These are phyloP conservation scores for Scolecobasidium constrictum DNA, from an alignment of 2,329 filamentous ascomycete species.

Conservation along the genomic window DNA sequence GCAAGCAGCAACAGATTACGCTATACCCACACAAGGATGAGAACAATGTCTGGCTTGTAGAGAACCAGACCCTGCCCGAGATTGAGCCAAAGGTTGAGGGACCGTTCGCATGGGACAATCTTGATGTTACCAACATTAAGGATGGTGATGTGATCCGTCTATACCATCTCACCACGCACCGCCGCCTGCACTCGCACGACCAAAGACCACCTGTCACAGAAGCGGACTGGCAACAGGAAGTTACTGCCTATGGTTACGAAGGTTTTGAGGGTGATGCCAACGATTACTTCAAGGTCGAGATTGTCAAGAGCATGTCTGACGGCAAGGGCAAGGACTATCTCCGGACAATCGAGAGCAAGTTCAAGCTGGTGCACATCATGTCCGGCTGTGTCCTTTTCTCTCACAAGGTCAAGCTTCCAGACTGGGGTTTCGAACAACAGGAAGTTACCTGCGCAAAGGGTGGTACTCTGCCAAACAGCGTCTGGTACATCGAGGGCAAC, in stretches of 20 bases:
- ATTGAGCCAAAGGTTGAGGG: constrained; percentile 70
- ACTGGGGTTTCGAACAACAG: constrained; percentile 97
- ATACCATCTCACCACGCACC: constrained; percentile 73
- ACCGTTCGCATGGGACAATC: constrained; percentile 70
- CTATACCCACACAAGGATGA: constrained; percentile 98
- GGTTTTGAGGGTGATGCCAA: constrained; percentile 96
- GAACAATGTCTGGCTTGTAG: constrained; percentile 88
- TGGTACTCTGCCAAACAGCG: constrained; percentile 85
- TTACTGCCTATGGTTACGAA: constrained; percentile 94
- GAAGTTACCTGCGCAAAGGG: constrained; percentile 95
- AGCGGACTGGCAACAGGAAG: constrained; percentile 78
- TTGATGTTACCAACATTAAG: constrained; percentile 59
- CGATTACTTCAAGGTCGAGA: constrained; percentile 89
- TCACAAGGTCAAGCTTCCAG: constrained; percentile 96
- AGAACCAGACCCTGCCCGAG: constrained; percentile 92
- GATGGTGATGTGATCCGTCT: constrained; percentile 74
- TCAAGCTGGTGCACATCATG: constrained; percentile 91
- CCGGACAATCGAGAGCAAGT: constrained; percentile 93
- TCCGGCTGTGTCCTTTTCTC: constrained; percentile 93
- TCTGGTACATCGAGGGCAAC: constrained; percentile 95
- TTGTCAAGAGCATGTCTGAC: constrained; percentile 80
- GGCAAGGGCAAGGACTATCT: constrained; percentile 73
- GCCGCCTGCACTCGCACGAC: constrained; percentile 92
- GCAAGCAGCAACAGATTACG: constrained; percentile 97
- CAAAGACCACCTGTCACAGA: constrained; percentile 48